phyloP scores from a whole-genome alignment of 176 grass and related monocot species.

The barley (Hordeum vulgare) region MorexV3_pseudomolecules_assembly NC_058519.1:602778649-602779148 shows the following conservation, averaged over 20 bases:
- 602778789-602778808: neutral
- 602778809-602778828: constrained; percentile 1
- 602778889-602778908: constrained; percentile 23
- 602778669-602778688: neutral
- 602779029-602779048: constrained; percentile 2
- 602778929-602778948: neutral
- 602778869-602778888: constrained; percentile 32
- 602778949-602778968: neutral
- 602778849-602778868: constrained; percentile 28
- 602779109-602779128: constrained; percentile 7
- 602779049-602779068: constrained; percentile 14
- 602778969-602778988: neutral
- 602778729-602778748: neutral
- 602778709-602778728: neutral
- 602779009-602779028: constrained; percentile 7
- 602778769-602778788: neutral
- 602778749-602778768: constrained; percentile 14
- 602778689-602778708: constrained; percentile 10
- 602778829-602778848: constrained; percentile 10
- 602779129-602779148: constrained; percentile 5
- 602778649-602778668: neutral
- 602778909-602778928: neutral
- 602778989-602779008: neutral
- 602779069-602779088: constrained; percentile 2
- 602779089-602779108: constrained; percentile 1